Conservation (phyloP, 140 eudicot genomes). For the Bidens hawaiensis region DNA sequence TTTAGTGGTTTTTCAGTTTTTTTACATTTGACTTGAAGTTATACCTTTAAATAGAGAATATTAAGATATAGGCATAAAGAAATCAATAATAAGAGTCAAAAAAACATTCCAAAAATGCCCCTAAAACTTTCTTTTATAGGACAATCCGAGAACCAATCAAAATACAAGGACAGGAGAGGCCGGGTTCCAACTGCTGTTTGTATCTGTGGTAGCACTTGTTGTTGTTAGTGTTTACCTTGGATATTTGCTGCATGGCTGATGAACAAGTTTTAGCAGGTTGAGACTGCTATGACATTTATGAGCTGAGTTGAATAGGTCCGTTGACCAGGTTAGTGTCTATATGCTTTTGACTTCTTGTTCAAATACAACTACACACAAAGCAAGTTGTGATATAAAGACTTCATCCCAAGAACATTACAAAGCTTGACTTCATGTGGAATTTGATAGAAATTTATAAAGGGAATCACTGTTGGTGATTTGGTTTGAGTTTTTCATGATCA, state of each 20-base stretch:
- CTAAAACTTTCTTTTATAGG: constrained; percentile 32
- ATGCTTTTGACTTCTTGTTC: constrained; percentile 6
- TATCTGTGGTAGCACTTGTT: constrained; percentile 48
- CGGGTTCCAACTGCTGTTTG: constrained; percentile 47
- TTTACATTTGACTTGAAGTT: neutral
- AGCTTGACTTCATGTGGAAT: constrained; percentile 9
- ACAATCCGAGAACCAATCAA: constrained; percentile 21
- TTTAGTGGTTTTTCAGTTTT: neutral
- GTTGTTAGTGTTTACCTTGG: constrained; percentile 41
- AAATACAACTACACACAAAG: constrained; percentile 10
- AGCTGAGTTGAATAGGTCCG: neutral
- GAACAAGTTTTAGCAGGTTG: constrained; percentile 5
- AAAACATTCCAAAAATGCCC: neutral
- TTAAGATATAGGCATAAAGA: neutral
- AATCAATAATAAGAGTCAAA: neutral
- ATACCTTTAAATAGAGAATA: neutral
- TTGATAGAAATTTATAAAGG: constrained; percentile 8
- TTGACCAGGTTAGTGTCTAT: constrained; percentile 23
- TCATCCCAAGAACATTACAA: neutral
- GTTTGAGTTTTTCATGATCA: neutral
- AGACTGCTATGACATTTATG: constrained; percentile 13
- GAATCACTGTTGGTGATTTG: neutral
- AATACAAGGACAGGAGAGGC: constrained; percentile 24
- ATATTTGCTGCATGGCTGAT: constrained; percentile 37
- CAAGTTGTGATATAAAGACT: constrained; percentile 6